Percentiles rank a stretch among this genome's conserved stretches.
Conservation (phyloP, 148 eudicot species). For the Diospyros kaki region DNA sequence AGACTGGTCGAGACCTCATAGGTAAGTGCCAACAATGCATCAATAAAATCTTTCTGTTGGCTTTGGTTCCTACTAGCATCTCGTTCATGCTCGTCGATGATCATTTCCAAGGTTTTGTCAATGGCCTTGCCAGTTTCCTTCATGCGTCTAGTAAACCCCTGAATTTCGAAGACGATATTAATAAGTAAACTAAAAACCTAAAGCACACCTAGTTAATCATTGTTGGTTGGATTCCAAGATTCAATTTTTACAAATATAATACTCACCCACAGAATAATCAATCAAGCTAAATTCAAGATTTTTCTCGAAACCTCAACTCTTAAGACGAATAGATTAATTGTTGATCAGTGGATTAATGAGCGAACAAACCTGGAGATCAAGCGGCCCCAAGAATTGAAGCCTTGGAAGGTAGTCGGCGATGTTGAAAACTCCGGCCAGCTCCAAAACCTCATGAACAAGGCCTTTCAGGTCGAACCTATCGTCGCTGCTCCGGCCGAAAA, state of each 20-base stretch:
- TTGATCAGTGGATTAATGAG: conserved; percentile 14
- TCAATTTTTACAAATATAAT: conserved; percentile 44
- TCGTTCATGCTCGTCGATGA: conserved; percentile 31
- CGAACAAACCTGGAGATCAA: conserved; percentile 38
- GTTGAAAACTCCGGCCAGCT: conserved; percentile 45
- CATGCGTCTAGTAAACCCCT: conserved; percentile 20
- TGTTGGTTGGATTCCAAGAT: too few relatives aligned
- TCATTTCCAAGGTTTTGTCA: conserved; percentile 42
- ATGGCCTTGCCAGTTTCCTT: conserved; percentile 21
- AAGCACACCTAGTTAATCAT: not conserved
- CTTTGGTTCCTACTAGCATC: conserved; percentile 26
- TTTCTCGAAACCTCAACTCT: conserved; percentile 21
- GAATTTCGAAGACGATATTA: too few relatives aligned
- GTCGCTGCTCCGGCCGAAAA: conserved; percentile 41
- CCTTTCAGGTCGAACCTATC: conserved; percentile 38
- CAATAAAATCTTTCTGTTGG: conserved; percentile 18
- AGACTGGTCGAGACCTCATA: not conserved
- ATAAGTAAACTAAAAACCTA: not conserved
- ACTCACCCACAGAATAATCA: conserved; percentile 41
- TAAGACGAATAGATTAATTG: not conserved
- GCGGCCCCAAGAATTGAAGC: conserved; percentile 9
- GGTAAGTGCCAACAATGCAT: not conserved
- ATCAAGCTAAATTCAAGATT: conserved; percentile 45
- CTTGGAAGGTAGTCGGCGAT: conserved; percentile 57
- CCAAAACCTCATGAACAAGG: conserved; percentile 45